Base-by-base conservation (phyloP, 2,329 filamentous ascomycete genomes). In the Claviceps sorghi region DNA sequence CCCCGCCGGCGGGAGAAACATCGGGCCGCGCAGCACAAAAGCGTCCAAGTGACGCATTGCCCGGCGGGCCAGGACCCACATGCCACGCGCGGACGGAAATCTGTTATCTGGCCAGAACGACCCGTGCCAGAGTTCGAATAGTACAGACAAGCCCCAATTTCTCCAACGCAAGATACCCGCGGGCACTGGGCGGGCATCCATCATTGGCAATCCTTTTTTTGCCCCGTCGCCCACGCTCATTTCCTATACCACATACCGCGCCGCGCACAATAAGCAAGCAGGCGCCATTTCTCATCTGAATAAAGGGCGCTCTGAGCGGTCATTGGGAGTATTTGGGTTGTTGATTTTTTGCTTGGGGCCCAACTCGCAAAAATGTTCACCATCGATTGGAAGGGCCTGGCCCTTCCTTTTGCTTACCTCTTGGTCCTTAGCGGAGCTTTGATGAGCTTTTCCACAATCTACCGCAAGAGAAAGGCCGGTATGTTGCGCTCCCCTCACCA, bases 391-490 rank as follows among this genome's bases (percentile, higher is more conserved):
- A 73, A 86, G 70, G 85, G 86, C 71, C 83, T 97, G 56, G 75
- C 82, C 64, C 80, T 96, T 62, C 91, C 93, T 55, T 79, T 96
- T 64, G 84, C 88, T 71, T 98, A 98, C 71, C 77, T 98, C 54
- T 77, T 81, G 60, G 86, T 97, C 54, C 83, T 98, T 52, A 77
- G 87, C 63, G 88, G 89, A 62, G 91, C 89, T 38, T 80, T 98
- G 60, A 84, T 86, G 65, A 93, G 88, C 58, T 98, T 98, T 72
- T 94, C 88, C 48, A 87, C 81, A 53, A 81, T 97, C 57, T 97
- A 97, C 71, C 84, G 91, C 62, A 91, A 93, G 72, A 82, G 93
- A 68, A 93, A 95, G 78, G 83, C 86, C 60, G 73, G 84, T 88
- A 73, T 56, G 80, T 53, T n/a, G 7, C 22, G 34, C 17, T 1